phyloP scores from a whole-genome alignment of 75 land plant genomes.

The Cunninghamia lanceolata region DNA sequence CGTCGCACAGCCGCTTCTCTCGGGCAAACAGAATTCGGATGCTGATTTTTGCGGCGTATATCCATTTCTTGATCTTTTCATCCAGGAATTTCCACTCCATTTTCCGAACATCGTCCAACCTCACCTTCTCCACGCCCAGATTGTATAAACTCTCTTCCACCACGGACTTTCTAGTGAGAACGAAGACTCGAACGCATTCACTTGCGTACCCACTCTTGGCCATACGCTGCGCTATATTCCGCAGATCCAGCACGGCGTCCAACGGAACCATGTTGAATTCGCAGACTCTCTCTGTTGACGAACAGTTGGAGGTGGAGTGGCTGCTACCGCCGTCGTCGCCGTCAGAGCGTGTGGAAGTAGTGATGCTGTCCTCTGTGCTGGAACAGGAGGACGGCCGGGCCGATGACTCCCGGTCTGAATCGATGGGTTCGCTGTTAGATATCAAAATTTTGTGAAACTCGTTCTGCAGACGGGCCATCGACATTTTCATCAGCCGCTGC shows the following conservation, averaged over 20 bases:
- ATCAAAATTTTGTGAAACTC: constrained; percentile 60
- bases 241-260: constrained; percentile 40
- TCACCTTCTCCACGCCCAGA: constrained; percentile 58
- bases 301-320: too few relatives aligned
- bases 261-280: constrained; percentile 26
- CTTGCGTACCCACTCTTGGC: constrained; percentile 43
- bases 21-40: constrained; percentile 56
- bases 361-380: neutral
- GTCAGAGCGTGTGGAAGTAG: too few relatives aligned
- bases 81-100: constrained; percentile 63
- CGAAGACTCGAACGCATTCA: constrained; percentile 59
- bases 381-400: neutral
- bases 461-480: constrained; percentile 64
- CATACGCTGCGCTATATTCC: constrained; percentile 60
- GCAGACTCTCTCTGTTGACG: neutral
- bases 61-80: constrained; percentile 59
- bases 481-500: constrained; percentile 52
- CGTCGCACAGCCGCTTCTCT: constrained; percentile 70
- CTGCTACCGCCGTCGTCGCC: neutral
- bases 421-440: constrained; percentile 15
- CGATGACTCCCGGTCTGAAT: neutral
- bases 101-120: constrained; percentile 36
- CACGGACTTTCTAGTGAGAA: constrained; percentile 37
- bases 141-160: constrained; percentile 60
- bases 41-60: constrained; percentile 42